phyloP scores from a whole-genome alignment of 2,329 filamentous ascomycete species.

The Paecilomyces niveus region DNA sequence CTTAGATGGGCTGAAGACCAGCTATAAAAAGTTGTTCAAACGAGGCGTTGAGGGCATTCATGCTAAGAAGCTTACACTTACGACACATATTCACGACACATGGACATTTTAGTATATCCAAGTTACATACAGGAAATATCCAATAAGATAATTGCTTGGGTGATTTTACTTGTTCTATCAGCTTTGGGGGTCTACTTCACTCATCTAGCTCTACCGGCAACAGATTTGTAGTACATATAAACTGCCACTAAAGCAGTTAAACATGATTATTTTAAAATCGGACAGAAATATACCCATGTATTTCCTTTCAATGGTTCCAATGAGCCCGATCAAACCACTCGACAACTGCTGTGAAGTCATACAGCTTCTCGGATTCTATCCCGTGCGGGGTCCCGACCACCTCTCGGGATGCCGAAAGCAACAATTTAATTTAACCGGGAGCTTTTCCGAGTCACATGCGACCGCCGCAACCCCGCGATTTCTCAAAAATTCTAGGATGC shows the following conservation, averaged over 20 bases:
- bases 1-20: conserved; percentile 54
- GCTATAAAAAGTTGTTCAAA: conserved; percentile 8
- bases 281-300: not conserved
- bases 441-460: conserved; percentile 9
- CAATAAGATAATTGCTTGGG: too few relatives aligned
- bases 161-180: too few relatives aligned
- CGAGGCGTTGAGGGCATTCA: not conserved
- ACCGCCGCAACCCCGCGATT: conserved; percentile 6
- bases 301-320: not conserved
- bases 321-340: not conserved
- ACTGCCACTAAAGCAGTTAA: too few relatives aligned
- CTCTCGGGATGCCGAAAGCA: not conserved
- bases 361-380: not conserved
- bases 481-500: conserved; percentile 4
- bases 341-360: not conserved
- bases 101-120: not conserved
- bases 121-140: not conserved
- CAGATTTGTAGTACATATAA: too few relatives aligned
- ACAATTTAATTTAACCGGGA: too few relatives aligned
- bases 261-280: not conserved
- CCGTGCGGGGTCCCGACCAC: not conserved
- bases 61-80: not conserved
- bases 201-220: too few relatives aligned
- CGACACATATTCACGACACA: not conserved
- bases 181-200: too few relatives aligned